Percentiles rank a stretch among this genome's conserved stretches.
phyloP scores from a whole-genome alignment of 2,329 filamentous ascomycete genomes.

The Mycosphaerella arachidis region DNA sequence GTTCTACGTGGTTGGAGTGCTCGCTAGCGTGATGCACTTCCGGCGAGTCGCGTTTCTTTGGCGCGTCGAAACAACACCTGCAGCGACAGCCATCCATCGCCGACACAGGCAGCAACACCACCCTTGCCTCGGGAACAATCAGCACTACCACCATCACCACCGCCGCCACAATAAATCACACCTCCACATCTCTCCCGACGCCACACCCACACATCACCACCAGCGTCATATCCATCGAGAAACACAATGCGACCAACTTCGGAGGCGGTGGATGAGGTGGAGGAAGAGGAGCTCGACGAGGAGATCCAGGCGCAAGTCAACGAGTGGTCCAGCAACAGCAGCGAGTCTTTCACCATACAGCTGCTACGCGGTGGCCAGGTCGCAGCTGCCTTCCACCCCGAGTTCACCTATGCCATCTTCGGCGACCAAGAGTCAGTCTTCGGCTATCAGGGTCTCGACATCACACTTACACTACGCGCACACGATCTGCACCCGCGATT shows the following conservation, averaged over 20 bases:
- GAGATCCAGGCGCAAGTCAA: constrained; percentile 28
- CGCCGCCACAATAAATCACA: background rate
- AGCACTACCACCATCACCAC: no score
- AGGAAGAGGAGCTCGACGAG: constrained; percentile 24
- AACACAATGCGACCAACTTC: background rate
- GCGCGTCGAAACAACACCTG: background rate
- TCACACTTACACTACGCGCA: constrained; percentile 65
- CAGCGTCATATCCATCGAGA: background rate
- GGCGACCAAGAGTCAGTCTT: constrained; percentile 90
- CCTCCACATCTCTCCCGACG: background rate
- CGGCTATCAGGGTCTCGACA: constrained; percentile 76
- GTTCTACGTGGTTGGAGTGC: background rate
- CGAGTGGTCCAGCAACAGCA: constrained; percentile 54
- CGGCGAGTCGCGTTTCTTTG: background rate
- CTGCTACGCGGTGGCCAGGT: constrained; percentile 51
- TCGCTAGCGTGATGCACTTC: background rate
- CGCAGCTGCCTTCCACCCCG: constrained; percentile 62
- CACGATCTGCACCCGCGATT: constrained; percentile 77
- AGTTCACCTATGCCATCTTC: constrained; percentile 88
- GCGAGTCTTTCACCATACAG: constrained; percentile 59
- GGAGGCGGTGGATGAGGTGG: constrained; percentile 3
- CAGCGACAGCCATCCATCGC: background rate
- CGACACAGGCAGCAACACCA: background rate
- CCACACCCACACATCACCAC: background rate
- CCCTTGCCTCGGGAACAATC: background rate